Percentiles rank a stretch among this genome's conserved stretches.
phyloP scores from a whole-genome alignment of 2,329 filamentous ascomycete genomes.

The Fusarium virguliforme region DNA sequence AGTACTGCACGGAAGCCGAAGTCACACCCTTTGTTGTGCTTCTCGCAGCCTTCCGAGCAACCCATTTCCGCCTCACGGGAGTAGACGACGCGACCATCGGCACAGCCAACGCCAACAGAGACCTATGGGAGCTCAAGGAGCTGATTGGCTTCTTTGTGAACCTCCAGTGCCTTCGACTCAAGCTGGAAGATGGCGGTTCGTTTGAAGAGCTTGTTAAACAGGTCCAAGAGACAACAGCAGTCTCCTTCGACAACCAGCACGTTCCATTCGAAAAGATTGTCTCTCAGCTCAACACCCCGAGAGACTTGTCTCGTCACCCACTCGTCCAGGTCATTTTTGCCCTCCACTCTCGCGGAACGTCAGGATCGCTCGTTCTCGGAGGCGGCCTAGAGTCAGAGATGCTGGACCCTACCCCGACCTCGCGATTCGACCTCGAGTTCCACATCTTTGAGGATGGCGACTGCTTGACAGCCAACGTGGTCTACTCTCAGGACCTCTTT shows the following conservation, averaged over 20 bases:
- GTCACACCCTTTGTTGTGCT: slow-evolving; percentile 36
- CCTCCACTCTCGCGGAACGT: slow-evolving; percentile 29
- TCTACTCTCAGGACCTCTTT: slow-evolving; percentile 42
- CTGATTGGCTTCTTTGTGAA: slow-evolving; percentile 47
- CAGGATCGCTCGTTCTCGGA: slow-evolving; percentile 17
- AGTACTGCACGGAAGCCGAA: slow-evolving; percentile 24
- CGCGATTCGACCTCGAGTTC: slow-evolving; percentile 48
- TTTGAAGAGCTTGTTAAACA: slow-evolving; percentile 43
- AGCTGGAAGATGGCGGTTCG: slow-evolving; percentile 24
- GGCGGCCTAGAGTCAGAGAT: slow-evolving; percentile 28
- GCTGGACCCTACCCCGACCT: neutral
- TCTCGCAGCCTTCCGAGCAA: slow-evolving; percentile 44
- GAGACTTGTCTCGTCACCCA: slow-evolving; percentile 36
- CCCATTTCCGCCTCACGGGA: slow-evolving; percentile 48
- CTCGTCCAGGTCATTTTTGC: slow-evolving; percentile 42
- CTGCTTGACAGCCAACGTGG: slow-evolving; percentile 20
- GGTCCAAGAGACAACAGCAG: slow-evolving; percentile 23
- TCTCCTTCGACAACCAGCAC: slow-evolving; percentile 44
- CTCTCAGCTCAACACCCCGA: slow-evolving; percentile 17
- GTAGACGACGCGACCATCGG: slow-evolving; percentile 44
- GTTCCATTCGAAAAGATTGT: slow-evolving; percentile 47
- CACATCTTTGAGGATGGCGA: slow-evolving; percentile 39
- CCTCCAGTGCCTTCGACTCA: slow-evolving; percentile 44
- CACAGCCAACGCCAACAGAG: slow-evolving; percentile 35
- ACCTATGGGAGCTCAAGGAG: slow-evolving; percentile 35